These are phyloP conservation scores for Groenewaldozyma auringiensis DNA, from an alignment of 1,139 yeast genomes.

Conservation along the genomic window DNA sequence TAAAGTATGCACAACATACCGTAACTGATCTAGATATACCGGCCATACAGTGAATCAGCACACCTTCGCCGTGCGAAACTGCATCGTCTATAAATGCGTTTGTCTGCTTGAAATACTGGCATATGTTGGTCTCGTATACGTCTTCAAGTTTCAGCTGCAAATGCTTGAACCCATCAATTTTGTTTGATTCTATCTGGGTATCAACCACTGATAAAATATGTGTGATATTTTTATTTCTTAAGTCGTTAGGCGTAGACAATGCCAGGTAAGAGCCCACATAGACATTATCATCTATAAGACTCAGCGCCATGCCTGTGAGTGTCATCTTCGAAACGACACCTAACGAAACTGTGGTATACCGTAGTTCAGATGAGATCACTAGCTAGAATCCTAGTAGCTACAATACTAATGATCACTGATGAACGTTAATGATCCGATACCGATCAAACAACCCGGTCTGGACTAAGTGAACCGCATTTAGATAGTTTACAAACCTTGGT, in stretches of 20 bases:
- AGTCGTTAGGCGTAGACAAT: constrained; percentile 24
- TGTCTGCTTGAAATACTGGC: constrained; percentile 52
- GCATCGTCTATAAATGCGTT: constrained; percentile 64
- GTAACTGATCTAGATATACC: constrained; percentile 81
- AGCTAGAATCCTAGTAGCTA: background rate
- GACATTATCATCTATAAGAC: constrained; percentile 27
- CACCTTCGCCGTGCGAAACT: constrained; percentile 30
- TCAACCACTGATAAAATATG: constrained; percentile 59
- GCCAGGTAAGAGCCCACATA: constrained; percentile 30
- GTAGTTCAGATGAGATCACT: background rate
- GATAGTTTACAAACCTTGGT: no score
- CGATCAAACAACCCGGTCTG: no score
- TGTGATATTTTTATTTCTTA: constrained; percentile 38
- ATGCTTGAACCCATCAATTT: constrained; percentile 44
- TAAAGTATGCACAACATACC: constrained; percentile 65
- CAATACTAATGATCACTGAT: background rate
- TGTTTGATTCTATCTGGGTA: constrained; percentile 27
- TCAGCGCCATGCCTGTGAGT: constrained; percentile 17
- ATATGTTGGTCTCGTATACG: constrained; percentile 48
- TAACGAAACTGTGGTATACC: background rate
- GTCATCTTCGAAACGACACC: no score
- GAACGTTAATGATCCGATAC: no score
- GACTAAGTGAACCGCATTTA: no score
- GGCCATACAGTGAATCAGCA: constrained; percentile 51
- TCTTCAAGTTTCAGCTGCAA: constrained; percentile 69